Evolutionary conservation across 2,329 filamentous ascomycete species (phyloP), one percentile per base, ranked within the genome.

Genomic region (Colletotrichum spinosum): DNA sequence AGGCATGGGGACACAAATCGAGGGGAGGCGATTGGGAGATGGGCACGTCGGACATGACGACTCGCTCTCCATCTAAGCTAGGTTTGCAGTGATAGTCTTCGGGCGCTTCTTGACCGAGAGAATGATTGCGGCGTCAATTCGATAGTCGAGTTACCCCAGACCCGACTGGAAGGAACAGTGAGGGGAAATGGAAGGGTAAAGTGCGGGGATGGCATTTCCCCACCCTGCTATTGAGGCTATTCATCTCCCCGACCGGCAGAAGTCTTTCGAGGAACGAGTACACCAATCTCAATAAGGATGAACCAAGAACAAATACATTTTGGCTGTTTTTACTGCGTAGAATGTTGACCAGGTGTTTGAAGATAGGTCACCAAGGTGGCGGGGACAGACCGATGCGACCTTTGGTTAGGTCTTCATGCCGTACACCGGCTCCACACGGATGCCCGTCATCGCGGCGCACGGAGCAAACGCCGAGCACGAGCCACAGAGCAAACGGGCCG

Each of bases 161-260:
- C 42, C 55, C 37, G 56, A 53, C 52, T 12, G 8, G 25, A 4
- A 33, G 34, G 56, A 37, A 61, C 13, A 34, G n/a, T 50, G 66
- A 62, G 65, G 63, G 50, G 63, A 63, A 53, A 33, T 25, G 13
- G 45, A 48, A 33, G 41, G 25, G 25, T 25, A 25, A 44, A 49
- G 11, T 63, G 63, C 63, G 58, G 57, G 60, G 64, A 65, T 46
- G 10, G 10, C 25, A 11, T 33, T 60, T 63, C 66, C 11, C 66
- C 63, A 67, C 66, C 52, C 42, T 60, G 17, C 13, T 55, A 58
- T 66, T 59, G 63, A 67, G 63, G 66, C 66, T 63, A 67, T 63
- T 59, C 42, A 67, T 55, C 35, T 37, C 34, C 25, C 44, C 13
- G 50, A 42, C 57, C 58, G 63, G 57, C 38, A 56, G 58, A 65